Base-by-base conservation (phyloP, 139 green algal species). In the Mesotaenium endlicherianum region DNA sequence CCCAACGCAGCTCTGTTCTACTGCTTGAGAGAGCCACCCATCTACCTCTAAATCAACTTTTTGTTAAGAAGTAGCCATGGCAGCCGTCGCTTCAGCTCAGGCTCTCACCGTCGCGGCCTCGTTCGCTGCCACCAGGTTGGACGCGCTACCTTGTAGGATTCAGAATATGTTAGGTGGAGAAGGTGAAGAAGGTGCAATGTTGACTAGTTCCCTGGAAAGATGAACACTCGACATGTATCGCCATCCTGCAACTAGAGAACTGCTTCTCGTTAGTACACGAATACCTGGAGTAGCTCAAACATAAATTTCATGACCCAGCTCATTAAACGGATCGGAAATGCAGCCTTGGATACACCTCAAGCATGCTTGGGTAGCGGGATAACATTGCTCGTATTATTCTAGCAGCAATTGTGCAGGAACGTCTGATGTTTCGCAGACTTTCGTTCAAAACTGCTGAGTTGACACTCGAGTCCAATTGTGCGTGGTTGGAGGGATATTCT, bases 61-160 rank as follows among this genome's bases (percentile, higher is more conserved):
- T 64, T 64, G 20, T 64, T 20, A 77, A 30, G 26, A 34, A 60
- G 31, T 31, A 64, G 31, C 47, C n/a, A 80, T 80, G 71, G 71
- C 71, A 60, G 71, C 71, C 71, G 31, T 80, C 30, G 49, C 42
- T 69, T 34, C 71, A 20, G 44, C 71, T 36, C 71, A 80, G 31
- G 42, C 38, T 38, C 34, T 80, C 6, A 36, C 71, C 17, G 36
- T 38, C 40, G 49, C 42, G 30, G 69, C 69, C 69, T 57, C 30
- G n/a, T 77, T 40, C 42, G 69, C 38, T 30, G 71, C 42, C 30
- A 41, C 30, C 47, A 64, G 53, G 53, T 64, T 20, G 26, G 53
- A 34, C 26, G 20, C 53, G 20, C 53, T 20, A 64, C 26, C 26
- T 64, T 64, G 20, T 64, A 64, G 20, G 20, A 26, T 64, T 64